phyloP scores from a whole-genome alignment of 2,329 filamentous ascomycete species.

The Aureobasidium sp. region DNA sequence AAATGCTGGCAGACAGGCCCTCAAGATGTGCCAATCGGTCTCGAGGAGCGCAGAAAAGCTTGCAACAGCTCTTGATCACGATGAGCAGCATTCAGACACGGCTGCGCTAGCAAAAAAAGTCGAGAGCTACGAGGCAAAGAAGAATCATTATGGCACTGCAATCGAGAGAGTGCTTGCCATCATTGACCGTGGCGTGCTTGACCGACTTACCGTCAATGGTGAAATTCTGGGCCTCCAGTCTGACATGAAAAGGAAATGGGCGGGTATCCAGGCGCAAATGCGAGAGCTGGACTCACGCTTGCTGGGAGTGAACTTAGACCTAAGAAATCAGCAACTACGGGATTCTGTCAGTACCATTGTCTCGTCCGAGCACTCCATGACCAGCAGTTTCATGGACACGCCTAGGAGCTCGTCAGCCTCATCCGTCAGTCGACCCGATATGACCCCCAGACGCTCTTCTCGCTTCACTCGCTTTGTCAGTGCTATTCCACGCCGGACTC shows the following conservation, averaged over 20 bases:
- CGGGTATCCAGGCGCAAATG: conserved; percentile 68
- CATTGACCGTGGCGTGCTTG: conserved; percentile 91
- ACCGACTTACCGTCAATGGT: conserved; percentile 92
- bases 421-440: conserved; percentile 38
- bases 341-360: conserved; percentile 92
- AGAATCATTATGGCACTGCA: conserved; percentile 85
- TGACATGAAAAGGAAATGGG: conserved; percentile 79
- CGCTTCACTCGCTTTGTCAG: conserved; percentile 13
- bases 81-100: conserved; percentile 65
- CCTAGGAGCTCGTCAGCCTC: conserved; percentile 58
- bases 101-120: conserved; percentile 70
- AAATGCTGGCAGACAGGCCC: conserved; percentile 81
- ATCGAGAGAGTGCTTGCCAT: conserved; percentile 87
- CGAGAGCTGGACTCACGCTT: conserved; percentile 66
- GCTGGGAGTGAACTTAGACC: conserved; percentile 57
- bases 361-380: conserved; percentile 69
- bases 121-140: conserved; percentile 91
- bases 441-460: conserved; percentile 34
- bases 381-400: conserved; percentile 59
- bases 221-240: conserved; percentile 82
- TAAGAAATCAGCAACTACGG: conserved; percentile 65
- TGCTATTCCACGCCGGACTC: conserved; percentile 13
- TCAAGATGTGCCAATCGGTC: conserved; percentile 95
- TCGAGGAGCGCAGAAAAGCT: conserved; percentile 80
- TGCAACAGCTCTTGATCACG: conserved; percentile 68